Base-by-base conservation (phyloP, 768 basidiomycete species). In the Kockovaella imperatae region DNA sequence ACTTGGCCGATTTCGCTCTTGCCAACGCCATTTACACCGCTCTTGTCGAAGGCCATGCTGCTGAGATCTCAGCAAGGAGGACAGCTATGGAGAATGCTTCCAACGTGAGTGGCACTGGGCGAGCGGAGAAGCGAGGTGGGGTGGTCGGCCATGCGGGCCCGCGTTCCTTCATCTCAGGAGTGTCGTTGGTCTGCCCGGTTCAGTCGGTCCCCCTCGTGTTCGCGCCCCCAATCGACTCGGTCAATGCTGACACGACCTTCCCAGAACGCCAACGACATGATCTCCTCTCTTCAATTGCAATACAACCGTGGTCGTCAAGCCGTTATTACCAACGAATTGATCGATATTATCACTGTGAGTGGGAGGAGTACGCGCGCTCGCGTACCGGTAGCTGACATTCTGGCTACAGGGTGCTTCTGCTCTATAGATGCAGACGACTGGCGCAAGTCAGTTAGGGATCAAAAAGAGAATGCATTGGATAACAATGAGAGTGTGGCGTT, bases 61-160 rank as follows among this genome's bases (percentile, higher is more conserved):
- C 91, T 64, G 93, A 96, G 74, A 84, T 73, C 52, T 71, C 65
- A 49, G 56, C 56, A 43, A 83, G 93, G 73, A 84, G 93, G 60
- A 96, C 93, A 60, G 95, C 95, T 66, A 99, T 99, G 95, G 95
- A 97, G 80, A 97, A 89, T 68, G 93, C 93, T 40, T 89, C 91
- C 58, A 99, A 99, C 68, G 68, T 68, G 55, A 41, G 65, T 57
- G 10, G 28, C 24, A 31, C 14, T 2, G 28, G 25, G 32, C 17
- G 14, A 11, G 4, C 7, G n/a, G 3, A 2, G 3, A 23, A 35
- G 13, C 5, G 3, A 11, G 18, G 13, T 45, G 13, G 13, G 2
- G 13, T 14, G 15, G 11, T 11, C 8, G n/a, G 11, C 26, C 11
- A n/a, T n/a, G n/a, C n/a, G n/a, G n/a, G n/a, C n/a, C n/a, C 38